A percentile compares a stretch with the other conserved stretches of the same genome.
Evolutionary conservation across 768 basidiomycete genomes (phyloP).

Genomic region (Russula compacta): DNA sequence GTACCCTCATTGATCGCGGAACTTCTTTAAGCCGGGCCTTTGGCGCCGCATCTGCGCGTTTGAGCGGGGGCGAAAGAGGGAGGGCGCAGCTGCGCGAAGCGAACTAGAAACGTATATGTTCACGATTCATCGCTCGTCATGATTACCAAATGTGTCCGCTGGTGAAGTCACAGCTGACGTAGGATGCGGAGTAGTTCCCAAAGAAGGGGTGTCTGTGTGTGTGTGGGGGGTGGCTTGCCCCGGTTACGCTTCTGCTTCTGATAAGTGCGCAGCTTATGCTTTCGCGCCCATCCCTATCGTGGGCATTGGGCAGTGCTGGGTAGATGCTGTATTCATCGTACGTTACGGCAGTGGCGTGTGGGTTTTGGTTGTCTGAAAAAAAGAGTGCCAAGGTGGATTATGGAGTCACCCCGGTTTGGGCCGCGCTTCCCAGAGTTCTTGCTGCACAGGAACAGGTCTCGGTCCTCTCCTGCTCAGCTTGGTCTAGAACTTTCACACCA

Average conservation of each 20-base stretch:
- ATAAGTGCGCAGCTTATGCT: no score
- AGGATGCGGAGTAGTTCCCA: background rate
- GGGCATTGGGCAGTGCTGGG: no score
- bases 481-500: constrained; percentile 2
- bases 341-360: no score
- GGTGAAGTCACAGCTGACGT: background rate
- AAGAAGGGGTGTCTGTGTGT: background rate
- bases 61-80: no score
- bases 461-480: background rate
- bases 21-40: background rate
- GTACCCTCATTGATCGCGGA: background rate
- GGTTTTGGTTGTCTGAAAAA: no score
- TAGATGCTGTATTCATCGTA: no score
- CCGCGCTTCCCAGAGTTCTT: background rate
- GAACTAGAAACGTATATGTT: background rate
- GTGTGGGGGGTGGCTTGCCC: background rate
- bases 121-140: no score
- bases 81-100: background rate
- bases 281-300: no score
- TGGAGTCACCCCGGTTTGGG: background rate
- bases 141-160: background rate
- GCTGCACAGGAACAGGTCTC: background rate
- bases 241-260: no score
- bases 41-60: background rate
- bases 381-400: no score